A percentile compares a stretch with the other conserved stretches of the same genome.
phyloP scores from a whole-genome alignment of 257 asterid species.

The Solanum raphanifolium region DNA sequence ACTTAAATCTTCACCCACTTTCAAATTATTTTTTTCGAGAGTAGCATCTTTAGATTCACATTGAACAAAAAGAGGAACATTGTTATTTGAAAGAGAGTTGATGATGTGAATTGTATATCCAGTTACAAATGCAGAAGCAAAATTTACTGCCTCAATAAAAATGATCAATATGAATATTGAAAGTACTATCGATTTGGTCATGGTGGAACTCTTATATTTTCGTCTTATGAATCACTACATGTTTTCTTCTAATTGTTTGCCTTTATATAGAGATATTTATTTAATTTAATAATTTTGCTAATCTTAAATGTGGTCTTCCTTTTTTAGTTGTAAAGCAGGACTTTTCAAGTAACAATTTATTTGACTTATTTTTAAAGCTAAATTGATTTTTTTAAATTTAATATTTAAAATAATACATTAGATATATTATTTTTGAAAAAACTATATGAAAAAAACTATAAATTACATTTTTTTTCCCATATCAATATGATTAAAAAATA shows the following conservation, averaged over 20 bases:
- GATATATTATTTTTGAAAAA: neutral
- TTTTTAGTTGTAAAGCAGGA: neutral
- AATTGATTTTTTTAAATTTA: too few species aligned
- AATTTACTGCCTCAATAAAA: neutral
- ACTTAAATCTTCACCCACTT: neutral
- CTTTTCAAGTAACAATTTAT: neutral
- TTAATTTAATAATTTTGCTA: neutral
- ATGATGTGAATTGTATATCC: neutral
- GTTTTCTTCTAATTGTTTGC: neutral
- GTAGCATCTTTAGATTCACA: neutral
- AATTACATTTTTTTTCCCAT: too few species aligned
- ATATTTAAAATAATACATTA: neutral
- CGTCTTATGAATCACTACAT: neutral
- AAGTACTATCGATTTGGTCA: neutral
- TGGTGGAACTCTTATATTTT: neutral
- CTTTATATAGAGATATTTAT: neutral
- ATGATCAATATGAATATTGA: neutral
- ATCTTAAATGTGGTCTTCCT: neutral
- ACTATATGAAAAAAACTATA: too few species aligned
- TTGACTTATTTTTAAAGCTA: neutral
- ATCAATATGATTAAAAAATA: too few species aligned
- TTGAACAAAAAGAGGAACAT: neutral
- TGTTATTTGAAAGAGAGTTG: neutral
- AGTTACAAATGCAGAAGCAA: neutral
- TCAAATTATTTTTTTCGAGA: fast-evolving